Evolutionary conservation across 2,329 filamentous ascomycete genomes (phyloP), one percentile per base, ranked within the genome.

Genomic region (Penicillium rolfsii): DNA sequence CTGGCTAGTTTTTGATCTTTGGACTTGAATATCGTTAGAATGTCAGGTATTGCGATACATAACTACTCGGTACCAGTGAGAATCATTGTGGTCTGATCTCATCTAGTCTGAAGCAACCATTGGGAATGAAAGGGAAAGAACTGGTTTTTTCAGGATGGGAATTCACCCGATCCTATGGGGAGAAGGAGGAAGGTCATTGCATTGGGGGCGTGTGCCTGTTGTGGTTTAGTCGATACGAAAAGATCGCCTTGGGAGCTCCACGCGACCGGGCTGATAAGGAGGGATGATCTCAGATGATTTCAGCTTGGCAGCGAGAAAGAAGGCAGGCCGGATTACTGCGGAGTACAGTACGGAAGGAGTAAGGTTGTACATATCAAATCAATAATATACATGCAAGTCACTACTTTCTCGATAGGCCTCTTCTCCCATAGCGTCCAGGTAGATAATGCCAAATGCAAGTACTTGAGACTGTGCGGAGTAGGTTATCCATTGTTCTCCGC

Each of bases 151-250:
- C 30, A 11, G 9, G 30, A 33, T 33, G 30, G 30, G 11, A 33
- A 33, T 33, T 33, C 30, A 33, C 30, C 11, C 30, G 30, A 33
- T 33, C 30, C 43, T 28, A 28, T 46, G 14, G 28, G 46, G 16
- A 49, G 9, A 9, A 30, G 22, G 46, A 50, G 41, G 40, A 24
- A 33, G 53, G 38, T 48, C 26, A 57, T 53, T 38, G 41, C 54
- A 43, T 41, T 41, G 54, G 46, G 30, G 30, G 30, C 30, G 30
- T 7, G 14, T 16, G n/a, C 52, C 52, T 26, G 45, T 36, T 48
- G 50, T 16, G 49, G 56, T 48, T 40, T 48, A 30, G 59, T 49
- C 55, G 57, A 61, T 61, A 61, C 59, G 59, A 61, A 61, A 55
- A 61, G 50, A 53, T 53, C 50, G 50, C 50, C 36, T 53, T 33